These are phyloP conservation scores for Fusarium coffeatum DNA, from an alignment of 2,329 filamentous ascomycete species.

Conservation along the genomic window DNA sequence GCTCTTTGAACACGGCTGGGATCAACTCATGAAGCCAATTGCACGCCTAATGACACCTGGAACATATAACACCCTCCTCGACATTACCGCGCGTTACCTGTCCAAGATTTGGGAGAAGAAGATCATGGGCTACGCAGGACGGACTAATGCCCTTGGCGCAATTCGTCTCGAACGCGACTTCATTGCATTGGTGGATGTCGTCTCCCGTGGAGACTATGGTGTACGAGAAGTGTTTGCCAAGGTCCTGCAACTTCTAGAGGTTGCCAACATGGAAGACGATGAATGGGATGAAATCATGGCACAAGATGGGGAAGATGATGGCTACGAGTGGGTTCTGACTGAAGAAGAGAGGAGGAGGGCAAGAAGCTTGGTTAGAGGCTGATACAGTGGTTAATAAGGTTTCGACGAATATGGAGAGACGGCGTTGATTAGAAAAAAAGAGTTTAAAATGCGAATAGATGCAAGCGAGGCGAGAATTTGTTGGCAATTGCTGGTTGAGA, in stretches of 20 bases:
- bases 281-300: conserved; percentile 84
- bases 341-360: conserved; percentile 80
- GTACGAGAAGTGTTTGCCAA: conserved; percentile 81
- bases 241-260: conserved; percentile 82
- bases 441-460: conserved; percentile 17
- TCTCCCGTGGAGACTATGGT: conserved; percentile 78
- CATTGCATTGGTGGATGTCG: conserved; percentile 75
- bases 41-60: conserved; percentile 83
- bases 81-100: conserved; percentile 79
- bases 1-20: conserved; percentile 88
- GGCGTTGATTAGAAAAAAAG: conserved; percentile 30
- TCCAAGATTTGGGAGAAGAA: conserved; percentile 86
- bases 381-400: conserved; percentile 22
- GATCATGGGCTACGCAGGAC: conserved; percentile 82
- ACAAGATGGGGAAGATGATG: conserved; percentile 64
- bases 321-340: conserved; percentile 77
- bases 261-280: conserved; percentile 95
- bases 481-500: neutral
- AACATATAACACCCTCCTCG: conserved; percentile 81
- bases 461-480: conserved; percentile 18
- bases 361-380: conserved; percentile 70
- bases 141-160: conserved; percentile 83
- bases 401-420: conserved; percentile 12
- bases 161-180: conserved; percentile 88
- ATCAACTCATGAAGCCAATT: conserved; percentile 84